Conservation (phyloP, 106 monocot genomes). For the Apostasia shenzhenica region DNA sequence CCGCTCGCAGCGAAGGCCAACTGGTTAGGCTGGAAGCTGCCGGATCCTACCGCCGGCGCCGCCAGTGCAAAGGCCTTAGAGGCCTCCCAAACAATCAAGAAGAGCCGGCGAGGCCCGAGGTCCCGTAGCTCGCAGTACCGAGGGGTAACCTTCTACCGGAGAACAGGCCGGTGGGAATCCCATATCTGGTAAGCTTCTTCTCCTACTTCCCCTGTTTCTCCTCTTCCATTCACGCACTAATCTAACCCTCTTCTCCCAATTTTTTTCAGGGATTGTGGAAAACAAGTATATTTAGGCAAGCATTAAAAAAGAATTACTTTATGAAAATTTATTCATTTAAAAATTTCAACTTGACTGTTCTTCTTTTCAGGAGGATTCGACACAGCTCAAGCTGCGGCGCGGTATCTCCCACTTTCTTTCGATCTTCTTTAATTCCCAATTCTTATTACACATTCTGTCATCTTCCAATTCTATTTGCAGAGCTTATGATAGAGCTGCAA, state of each 20-base stretch:
- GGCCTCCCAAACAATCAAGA: slow-evolving; percentile 21
- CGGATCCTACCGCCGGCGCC: slow-evolving; percentile 14
- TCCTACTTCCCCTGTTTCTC: background rate
- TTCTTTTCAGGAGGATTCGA: slow-evolving; percentile 36
- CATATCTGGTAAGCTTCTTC: slow-evolving; percentile 21
- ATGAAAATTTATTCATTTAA: background rate
- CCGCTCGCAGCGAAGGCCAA: slow-evolving; percentile 8
- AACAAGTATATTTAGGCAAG: slow-evolving; percentile 77
- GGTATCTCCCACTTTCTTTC: slow-evolving; percentile 12
- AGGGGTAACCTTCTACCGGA: slow-evolving; percentile 34
- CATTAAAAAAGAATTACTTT: no score
- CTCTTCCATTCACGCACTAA: background rate
- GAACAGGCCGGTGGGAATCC: background rate
- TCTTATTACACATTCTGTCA: background rate
- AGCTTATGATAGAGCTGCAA: slow-evolving; percentile 16
- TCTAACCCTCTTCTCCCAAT: background rate
- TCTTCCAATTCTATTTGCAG: background rate
- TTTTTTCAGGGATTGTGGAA: slow-evolving; percentile 68
- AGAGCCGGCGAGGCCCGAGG: slow-evolving; percentile 31
- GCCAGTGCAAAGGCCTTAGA: slow-evolving; percentile 9
- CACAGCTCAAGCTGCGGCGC: slow-evolving; percentile 53
- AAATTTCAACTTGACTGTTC: background rate
- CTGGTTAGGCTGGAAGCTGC: slow-evolving; percentile 19
- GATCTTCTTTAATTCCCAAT: background rate
- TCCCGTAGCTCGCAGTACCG: slow-evolving; percentile 44